Evolutionary conservation across 2,329 filamentous ascomycete species (phyloP).

Genomic region (Trichoderma sp.): DNA sequence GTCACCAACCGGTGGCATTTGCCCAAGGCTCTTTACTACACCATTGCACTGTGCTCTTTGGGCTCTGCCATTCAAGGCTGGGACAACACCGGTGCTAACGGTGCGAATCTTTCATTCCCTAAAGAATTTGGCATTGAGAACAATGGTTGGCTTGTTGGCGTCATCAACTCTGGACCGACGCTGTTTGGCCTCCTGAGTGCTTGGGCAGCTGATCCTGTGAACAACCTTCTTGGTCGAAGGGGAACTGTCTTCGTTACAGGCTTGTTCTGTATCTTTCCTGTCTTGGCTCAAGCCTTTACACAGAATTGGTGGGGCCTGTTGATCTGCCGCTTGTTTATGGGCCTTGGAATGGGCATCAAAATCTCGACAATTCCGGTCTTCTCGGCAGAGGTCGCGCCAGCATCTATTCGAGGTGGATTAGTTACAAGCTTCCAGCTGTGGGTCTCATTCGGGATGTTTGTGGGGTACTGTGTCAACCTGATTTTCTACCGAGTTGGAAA

Average conservation of each 20-base stretch:
- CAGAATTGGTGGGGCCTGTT: conserved; percentile 50
- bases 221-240: conserved; percentile 29
- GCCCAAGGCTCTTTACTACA: conserved; percentile 28
- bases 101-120: conserved; percentile 40
- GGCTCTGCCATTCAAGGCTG: conserved; percentile 39
- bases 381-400: conserved; percentile 49
- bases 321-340: conserved; percentile 45
- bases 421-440: conserved; percentile 53
- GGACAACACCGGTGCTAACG: conserved; percentile 44
- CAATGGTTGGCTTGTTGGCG: conserved; percentile 52
- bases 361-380: conserved; percentile 49
- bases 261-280: conserved; percentile 53
- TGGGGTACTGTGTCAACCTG: conserved; percentile 64
- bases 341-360: conserved; percentile 57
- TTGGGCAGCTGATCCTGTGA: conserved; percentile 39
- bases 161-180: conserved; percentile 47
- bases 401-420: conserved; percentile 47
- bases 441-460: conserved; percentile 54
- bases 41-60: conserved; percentile 31
- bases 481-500: conserved; percentile 55
- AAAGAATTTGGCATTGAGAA: conserved; percentile 35
- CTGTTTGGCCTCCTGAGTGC: conserved; percentile 26
- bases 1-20: conserved; percentile 31
- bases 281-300: conserved; percentile 51
- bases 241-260: conserved; percentile 52